Evolutionary conservation across 1,284 basidiomycete species (phyloP), one percentile per base, ranked within the genome.

Genomic region (Calocybe gambosa): DNA sequence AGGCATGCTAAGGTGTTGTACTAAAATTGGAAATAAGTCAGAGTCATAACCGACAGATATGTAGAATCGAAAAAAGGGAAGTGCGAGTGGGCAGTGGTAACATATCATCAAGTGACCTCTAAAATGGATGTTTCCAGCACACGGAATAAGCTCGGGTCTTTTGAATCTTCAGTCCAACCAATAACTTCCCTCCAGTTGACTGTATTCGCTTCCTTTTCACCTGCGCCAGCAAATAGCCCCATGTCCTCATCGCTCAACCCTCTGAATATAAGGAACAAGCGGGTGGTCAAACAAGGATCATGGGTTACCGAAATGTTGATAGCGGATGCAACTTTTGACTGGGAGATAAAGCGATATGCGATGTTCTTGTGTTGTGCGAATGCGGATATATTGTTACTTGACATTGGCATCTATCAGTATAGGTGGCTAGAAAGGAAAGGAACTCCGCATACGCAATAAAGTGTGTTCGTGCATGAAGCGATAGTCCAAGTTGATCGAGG

Each of bases 291-390:
- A 59, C 85, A 88, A 20, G 82, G 78, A 45, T 88, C 84, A 12
- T 77, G 73, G 0, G 83, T 84, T n/a, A 89, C 80, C 1, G 80
- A 80, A 52, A 90, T 86, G 59, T 90, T 87, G 50, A 90, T 78
- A n/a, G 87, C 87, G 0, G 85, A 78, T 6, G 86, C 85, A 40
- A 90, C 83, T 53, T 78, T 82, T 49, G 72, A 70, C 2, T 86
- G 88, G 7, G 79, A 74, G 53, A 90, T 74, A 65, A 90, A 89
- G n/a, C 87, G 80, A 59, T 89, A 90, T 9, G 87, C 88, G 51
- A 90, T 85, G 62, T 90, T 86, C 60, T 82, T 84, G 65, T 90
- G 86, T 3, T 70, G 68, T 10, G 80, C 67, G 61, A 89, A 89
- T 2, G 78, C 65, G 21, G 78, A 69, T 54, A 89, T 71, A 63